These are phyloP conservation scores for Kluyveromyces marxianus DNA, from an alignment of 1,139 yeast species.

Conservation along the genomic window DNA sequence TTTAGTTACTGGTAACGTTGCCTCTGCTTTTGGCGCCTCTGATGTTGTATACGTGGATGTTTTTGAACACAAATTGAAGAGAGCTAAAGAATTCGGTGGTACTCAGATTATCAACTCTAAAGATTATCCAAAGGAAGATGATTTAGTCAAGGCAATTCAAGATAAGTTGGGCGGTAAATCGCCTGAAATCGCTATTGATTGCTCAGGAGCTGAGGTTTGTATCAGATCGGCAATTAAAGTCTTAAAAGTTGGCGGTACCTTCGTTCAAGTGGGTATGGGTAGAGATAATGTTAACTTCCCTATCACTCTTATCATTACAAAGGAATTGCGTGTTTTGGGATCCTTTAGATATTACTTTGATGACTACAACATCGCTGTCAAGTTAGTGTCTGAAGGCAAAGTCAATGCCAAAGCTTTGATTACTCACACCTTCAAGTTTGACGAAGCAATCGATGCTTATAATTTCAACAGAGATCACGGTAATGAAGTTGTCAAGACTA, in stretches of 20 bases:
- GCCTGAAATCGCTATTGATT: conserved; percentile 61
- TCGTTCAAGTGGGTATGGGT: conserved; percentile 75
- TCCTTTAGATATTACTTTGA: conserved; percentile 76
- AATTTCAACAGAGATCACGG: conserved; percentile 46
- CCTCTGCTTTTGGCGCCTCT: conserved; percentile 79
- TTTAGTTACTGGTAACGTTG: conserved; percentile 67
- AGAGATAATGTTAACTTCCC: conserved; percentile 63
- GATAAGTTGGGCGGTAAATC: conserved; percentile 37
- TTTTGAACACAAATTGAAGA: conserved; percentile 26
- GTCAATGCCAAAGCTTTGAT: conserved; percentile 60
- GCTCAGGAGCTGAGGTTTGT: conserved; percentile 68
- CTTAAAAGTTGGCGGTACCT: conserved; percentile 55
- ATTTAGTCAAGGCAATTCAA: conserved; percentile 34
- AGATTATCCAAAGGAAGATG: conserved; percentile 30
- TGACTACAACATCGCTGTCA: conserved; percentile 71
- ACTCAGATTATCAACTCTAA: conserved; percentile 51
- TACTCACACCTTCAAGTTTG: conserved; percentile 68
- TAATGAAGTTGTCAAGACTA: conserved; percentile 53
- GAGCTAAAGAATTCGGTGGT: conserved; percentile 29
- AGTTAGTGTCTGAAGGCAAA: conserved; percentile 53
- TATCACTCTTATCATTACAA: conserved; percentile 59
- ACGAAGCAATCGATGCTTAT: conserved; percentile 76
- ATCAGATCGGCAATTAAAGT: conserved; percentile 55
- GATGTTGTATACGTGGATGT: conserved; percentile 30
- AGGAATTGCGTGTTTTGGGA: conserved; percentile 65